Evolutionary conservation across 1,139 yeast genomes (phyloP).

Genomic region (Eremothecium cymbalariae): DNA sequence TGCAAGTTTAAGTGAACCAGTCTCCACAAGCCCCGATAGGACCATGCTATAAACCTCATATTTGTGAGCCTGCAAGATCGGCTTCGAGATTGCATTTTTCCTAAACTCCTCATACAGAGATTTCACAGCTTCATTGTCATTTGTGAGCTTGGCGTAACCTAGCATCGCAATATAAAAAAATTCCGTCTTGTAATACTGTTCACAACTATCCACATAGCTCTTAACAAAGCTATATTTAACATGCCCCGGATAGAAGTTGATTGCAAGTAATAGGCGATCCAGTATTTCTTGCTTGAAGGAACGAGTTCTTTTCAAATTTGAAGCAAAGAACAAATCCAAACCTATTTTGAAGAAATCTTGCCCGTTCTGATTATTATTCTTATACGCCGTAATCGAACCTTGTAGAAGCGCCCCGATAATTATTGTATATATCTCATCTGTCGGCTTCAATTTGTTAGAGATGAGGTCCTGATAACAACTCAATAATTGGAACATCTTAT

Average conservation of each 20-base stretch:
- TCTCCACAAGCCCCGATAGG: conserved; percentile 44
- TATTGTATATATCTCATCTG: conserved; percentile 43
- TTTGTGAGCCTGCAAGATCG: conserved; percentile 31
- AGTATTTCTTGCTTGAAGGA: conserved; percentile 27
- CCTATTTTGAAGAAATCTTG: conserved; percentile 57
- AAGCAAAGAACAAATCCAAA: conserved; percentile 49
- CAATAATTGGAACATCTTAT: conserved; percentile 48
- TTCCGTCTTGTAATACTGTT: conserved; percentile 27
- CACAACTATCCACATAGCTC: conserved; percentile 17
- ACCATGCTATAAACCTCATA: conserved; percentile 43
- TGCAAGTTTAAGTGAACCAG: conserved; percentile 43
- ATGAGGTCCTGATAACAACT: conserved; percentile 63
- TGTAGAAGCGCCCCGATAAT: conserved; percentile 43
- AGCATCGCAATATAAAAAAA: conserved; percentile 32
- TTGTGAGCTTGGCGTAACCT: conserved; percentile 31
- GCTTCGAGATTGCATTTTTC: conserved; percentile 15
- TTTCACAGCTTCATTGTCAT: conserved; percentile 29
- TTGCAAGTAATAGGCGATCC: conserved; percentile 31
- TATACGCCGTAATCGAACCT: conserved; percentile 41
- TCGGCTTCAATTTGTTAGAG: conserved; percentile 45
- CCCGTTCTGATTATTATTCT: conserved; percentile 34
- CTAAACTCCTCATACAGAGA: conserved; percentile 32
- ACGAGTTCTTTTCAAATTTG: conserved; percentile 31
- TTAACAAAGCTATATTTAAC: conserved; percentile 23
- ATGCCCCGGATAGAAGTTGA: conserved; percentile 33